Base-by-base conservation (phyloP, 495 filamentous ascomycete genomes). In the Penicillium crystallinum region DNA sequence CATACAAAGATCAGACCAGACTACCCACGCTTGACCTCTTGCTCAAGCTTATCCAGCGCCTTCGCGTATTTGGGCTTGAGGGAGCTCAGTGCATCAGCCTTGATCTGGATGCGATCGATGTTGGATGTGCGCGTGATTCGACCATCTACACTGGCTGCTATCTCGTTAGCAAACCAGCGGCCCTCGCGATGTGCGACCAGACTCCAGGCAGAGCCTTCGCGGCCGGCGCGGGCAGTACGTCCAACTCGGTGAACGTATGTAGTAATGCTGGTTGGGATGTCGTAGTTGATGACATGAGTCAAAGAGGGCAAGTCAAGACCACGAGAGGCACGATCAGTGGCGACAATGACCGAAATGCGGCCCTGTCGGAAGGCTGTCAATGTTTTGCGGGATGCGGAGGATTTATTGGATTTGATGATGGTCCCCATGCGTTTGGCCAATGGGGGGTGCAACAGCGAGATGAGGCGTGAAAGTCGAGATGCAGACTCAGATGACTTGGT, bases 211-310 rank as follows among this genome's bases (percentile, higher is more conserved):
- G 80, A 76, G 0, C 93, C 93, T 6, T 71, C 65, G 37, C 82
- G 82, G 3, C 89, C 89, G 0, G 91, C 92, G 64, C 92, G 75
- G 9, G 92, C 92, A 1, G 93, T 97, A 49, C 93, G 82, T 9
- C 93, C 93, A 10, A 96, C 90, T 18, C 93, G 86, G 68, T 98
- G 93, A 11, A 97, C 86, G 58, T 97, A 98, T 15, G 83, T 86
- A 4, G 83, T 87, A 21, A 89, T 70, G 53, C 81, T 87, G 8
- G 81, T 78, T 0, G 93, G 95, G 30, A 97, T 75, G 63, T 97
- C 93, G 73, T 98, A 98, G 66, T 97, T 97, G 59, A 97, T 74
- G 10, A 97, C 90, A 56, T 95, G 87, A 21, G 82, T 82, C 21
- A 97, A 76, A 21, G 82, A 79, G 1, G 78, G 78, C 1, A 96